Base-by-base conservation (phyloP, 1,284 basidiomycete species). In the Cutaneotrichosporon dermatis region DNA sequence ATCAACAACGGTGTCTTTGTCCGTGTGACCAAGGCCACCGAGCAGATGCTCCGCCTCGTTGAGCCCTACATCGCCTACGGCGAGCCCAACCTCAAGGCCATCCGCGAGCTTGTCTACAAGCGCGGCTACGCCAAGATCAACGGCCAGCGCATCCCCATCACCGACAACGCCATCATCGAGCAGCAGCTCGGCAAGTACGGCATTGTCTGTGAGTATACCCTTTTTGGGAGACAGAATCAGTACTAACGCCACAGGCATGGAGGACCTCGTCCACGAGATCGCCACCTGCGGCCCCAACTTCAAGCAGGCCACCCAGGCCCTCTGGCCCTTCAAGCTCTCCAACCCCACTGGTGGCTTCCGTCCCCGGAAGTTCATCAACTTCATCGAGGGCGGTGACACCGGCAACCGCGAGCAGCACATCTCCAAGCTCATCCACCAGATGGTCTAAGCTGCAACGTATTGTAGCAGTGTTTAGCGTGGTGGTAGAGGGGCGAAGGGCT, bases 1-100 rank as follows among this genome's bases (percentile, higher is more conserved):
- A 99, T 99, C 84, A 99, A 99, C 88, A 98, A 96, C 79, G 96
- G 95, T 82, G 89, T 99, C 62, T 99, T 99, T 76, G 86, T 99
- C 78, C 94, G 94, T 80, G 92, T 92, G 63, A 99, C 92, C 76
- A 92, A 86, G 82, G 94, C 96, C 43, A 98, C 94, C 58, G 86
- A 90, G 73, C 92, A 98, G 80, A 98, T 98, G 96, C 88, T 99
- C 73, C 90, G 92, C 79, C 85, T 98, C 59, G 87, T 99, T 69
- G 92, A 95, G 81, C 95, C 96, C 57, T 99, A 97, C 81, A 83
- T 99, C 74, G 90, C 96, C 68, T 97, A 95, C 78, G 93, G 92
- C 86, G 91, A 70, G 54, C 87, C 82, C 60, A 97, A 97, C 84
- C 83, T 98, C 74, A 97, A 97, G 82, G 87, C 93, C 50, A 88